Base-by-base conservation (phyloP, 2,329 filamentous ascomycete species). In the Amylocarpus encephaloides region DNA sequence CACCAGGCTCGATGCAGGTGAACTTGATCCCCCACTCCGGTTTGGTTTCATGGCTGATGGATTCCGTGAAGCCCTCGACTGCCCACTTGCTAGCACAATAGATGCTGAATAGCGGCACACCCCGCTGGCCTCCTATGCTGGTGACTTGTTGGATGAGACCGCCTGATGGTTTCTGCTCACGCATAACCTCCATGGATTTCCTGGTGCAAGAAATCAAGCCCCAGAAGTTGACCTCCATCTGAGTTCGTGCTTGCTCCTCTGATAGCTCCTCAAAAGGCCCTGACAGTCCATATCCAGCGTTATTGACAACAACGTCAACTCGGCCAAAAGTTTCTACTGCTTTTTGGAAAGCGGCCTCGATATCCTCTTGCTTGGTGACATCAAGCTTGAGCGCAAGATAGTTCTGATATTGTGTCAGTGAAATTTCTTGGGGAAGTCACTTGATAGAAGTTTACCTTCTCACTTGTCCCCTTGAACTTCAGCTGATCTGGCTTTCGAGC, bases 171-270 rank as follows among this genome's bases (percentile, higher is more conserved):
- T 68, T 32, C 57, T 64, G 55, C 38, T 63, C 50, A 2, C 68
- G 60, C 55, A 73, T 57, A 0, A 68, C 60, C 2, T 68, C 64
- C 3, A 71, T 52, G 1, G 66, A 67, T 4, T 69, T 68, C 6
- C 67, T 70, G 5, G 77, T 80, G 1, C 80, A 73, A 40, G 76
- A 70, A 4, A 82, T 62, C 1, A 80, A 64, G 2, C 80, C 79
- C 49, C 78, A 80, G 59, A 82, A 76, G 58, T 83, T 83, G 52
- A 78, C 72, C 44, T 83, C 76, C 64, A 83, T 73, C 58, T 82
- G 74, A 2, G 63, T 70, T 1, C 73, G 68, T 38, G 77, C 73
- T 29, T 78, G 70, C 2, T 69, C 60, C 1, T 79, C 69, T 1
- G 67, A 66, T 2, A 76, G 61, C 6, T 74, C 73, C 58, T 83